These are phyloP conservation scores for Trametes maxima DNA, from an alignment of 768 basidiomycete genomes.

Conservation along the genomic window DNA sequence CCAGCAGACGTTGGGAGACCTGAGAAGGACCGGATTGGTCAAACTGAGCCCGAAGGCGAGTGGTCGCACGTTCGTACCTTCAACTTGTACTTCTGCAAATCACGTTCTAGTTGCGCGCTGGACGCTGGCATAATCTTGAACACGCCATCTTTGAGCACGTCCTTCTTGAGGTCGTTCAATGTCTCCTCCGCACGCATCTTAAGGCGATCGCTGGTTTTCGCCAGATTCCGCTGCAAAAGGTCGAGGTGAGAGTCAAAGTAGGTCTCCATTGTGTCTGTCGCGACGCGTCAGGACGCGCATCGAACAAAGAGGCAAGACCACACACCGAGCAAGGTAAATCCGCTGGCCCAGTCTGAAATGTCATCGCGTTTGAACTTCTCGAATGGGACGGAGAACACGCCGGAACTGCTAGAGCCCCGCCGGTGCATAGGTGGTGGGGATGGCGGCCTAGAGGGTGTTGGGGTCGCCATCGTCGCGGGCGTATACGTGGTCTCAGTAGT, in stretches of 20 bases:
- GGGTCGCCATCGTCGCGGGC: conserved; percentile 17
- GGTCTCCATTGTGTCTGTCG: conserved; percentile 87
- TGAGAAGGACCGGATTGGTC: conserved; percentile 31
- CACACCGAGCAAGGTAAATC: conserved; percentile 84
- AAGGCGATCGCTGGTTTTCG: conserved; percentile 83
- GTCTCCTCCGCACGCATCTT: conserved; percentile 83
- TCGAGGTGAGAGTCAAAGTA: conserved; percentile 92
- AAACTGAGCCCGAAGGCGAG: not conserved
- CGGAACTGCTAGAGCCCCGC: conserved; percentile 38
- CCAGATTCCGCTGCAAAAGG: conserved; percentile 78
- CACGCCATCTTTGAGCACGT: conserved; percentile 25
- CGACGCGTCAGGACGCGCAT: conserved; percentile 13
- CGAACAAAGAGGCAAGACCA: not conserved
- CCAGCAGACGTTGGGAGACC: conserved; percentile 80
- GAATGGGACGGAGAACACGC: conserved; percentile 68
- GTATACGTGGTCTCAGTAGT: conserved; percentile 1
- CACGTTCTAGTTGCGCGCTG: conserved; percentile 79
- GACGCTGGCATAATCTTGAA: conserved; percentile 65
- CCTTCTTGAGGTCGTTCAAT: conserved; percentile 50
- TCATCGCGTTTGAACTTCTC: conserved; percentile 79
- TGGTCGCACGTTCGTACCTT: conserved; percentile 48
- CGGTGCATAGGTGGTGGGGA: conserved; percentile 37
- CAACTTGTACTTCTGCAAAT: conserved; percentile 83
- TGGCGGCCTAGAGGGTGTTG: conserved; percentile 38
- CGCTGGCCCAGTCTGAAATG: conserved; percentile 73